phyloP scores from a whole-genome alignment of 2,329 filamentous ascomycete genomes.

The Metarhizium album region DNA sequence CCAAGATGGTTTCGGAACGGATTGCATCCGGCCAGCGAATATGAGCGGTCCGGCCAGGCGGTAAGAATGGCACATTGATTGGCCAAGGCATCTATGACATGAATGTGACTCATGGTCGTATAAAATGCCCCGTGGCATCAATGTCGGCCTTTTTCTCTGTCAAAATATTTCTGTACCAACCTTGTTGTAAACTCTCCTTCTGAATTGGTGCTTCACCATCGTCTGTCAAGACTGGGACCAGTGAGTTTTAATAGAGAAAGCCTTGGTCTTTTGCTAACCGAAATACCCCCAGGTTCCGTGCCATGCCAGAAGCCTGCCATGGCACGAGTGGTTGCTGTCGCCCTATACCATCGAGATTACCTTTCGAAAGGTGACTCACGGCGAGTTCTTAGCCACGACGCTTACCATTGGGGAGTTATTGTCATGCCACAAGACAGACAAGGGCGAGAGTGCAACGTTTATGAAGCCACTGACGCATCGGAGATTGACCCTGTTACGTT shows the following conservation, averaged over 20 bases:
- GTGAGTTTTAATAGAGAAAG: not conserved
- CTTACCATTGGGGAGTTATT: constrained; percentile 22
- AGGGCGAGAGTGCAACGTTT: constrained; percentile 10
- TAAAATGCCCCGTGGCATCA: not conserved
- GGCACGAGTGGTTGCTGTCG: constrained; percentile 13
- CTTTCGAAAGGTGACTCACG: constrained; percentile 16
- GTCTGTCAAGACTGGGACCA: not conserved
- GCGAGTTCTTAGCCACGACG: constrained; percentile 15
- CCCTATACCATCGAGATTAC: constrained; percentile 17
- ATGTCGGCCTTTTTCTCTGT: not conserved
- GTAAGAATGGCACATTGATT: too few relatives aligned
- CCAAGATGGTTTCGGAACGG: not conserved
- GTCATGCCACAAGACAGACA: constrained; percentile 13
- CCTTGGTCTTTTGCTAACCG: not conserved
- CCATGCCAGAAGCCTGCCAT: not conserved
- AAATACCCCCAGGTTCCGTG: not conserved
- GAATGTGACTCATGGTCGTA: too few relatives aligned
- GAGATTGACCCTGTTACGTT: constrained; percentile 20
- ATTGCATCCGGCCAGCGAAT: not conserved
- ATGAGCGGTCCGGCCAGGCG: too few relatives aligned
- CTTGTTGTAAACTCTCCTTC: not conserved
- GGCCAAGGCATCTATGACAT: too few relatives aligned
- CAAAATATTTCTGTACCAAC: not conserved
- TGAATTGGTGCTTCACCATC: not conserved
- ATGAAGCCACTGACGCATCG: constrained; percentile 20